Base-by-base conservation (phyloP, 495 filamentous ascomycete species). In the Penicillium canescens region DNA sequence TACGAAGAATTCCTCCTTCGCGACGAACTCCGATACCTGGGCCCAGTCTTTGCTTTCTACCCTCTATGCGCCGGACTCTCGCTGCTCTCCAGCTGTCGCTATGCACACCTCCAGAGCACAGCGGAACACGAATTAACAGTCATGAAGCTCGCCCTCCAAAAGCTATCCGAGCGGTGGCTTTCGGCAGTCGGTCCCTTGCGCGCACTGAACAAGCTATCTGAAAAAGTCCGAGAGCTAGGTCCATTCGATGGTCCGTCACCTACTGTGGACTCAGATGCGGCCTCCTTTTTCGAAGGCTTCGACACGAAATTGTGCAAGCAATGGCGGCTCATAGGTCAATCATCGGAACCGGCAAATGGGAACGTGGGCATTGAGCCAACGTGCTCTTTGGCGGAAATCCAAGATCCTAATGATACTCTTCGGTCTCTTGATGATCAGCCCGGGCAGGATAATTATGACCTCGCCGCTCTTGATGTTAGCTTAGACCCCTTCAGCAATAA, bases 1-100 rank as follows among this genome's bases (percentile, higher is more conserved):
- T 67, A 65, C n/a, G 64, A 67, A n/a, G 61, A 60, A 33, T 65
- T 67, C 31, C 50, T 67, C n/a, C 52, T 67, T 8, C 61, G 64
- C 1, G 62, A 67, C 37, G 64, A 67, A 16, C 59, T 67, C 20
- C 59, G 64, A 21, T 67, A 67, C 23, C 34, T 67, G 6, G 64
- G 64, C 1, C 64, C 64, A 2, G 64, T 67, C 10, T 67, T 60
- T 35, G 61, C 64, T 18, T 67, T 67, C 20, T 67, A 67, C 37
- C 61, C 61, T 4, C 48, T 67, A 5, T 67, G 64, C 12, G 62
- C 61, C 11, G 64, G 64, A 0, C 43, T 67, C 1, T 62, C 64
- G 1, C 35, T 65, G 8, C 62, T 67, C 4, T 67, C 64, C 12
- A 60, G 64, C 39, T 65, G 59, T 26, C 64, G 64, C 10, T 67